Evolutionary conservation across 805 yeast genomes (phyloP), one percentile per base, ranked within the genome.

Genomic region (Saccharomycopsis microspora): DNA sequence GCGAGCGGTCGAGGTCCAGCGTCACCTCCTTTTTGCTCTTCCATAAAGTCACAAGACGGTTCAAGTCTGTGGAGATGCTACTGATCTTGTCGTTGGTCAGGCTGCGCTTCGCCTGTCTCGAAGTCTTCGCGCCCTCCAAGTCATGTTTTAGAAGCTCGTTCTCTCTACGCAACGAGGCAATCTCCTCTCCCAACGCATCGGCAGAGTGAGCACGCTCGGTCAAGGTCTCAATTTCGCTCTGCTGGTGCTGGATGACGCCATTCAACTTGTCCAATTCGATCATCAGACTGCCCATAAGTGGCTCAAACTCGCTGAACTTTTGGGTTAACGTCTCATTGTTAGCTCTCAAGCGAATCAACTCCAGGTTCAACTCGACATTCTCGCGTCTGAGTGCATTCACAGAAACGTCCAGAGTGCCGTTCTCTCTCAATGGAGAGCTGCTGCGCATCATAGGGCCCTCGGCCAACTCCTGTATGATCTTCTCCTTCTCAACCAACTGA

Each of bases 211-310:
- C 61, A 51, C 71, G 69, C 3, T 52, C 45, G 11, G 69, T 58
- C 54, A 76, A 66, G 10, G 60, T 58, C 2, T 62, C 64, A 40
- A 80, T 69, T 53, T 68, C 63, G 3, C 60, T 63, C 46, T 74
- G 74, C 60, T 78, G 88, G 5, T 63, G 61, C 54, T 74, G 70
- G 32, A 83, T 70, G 29, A 82, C 58, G 19, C 66, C 63, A 56
- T 81, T 82, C 58, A 83, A 61, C 27, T 69, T 69, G 8, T 69
- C 64, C 34, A 80, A 64, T 47, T 78, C 77, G 6, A 72, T 60
- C 47, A 80, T 66, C 56, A 77, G 77, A 39, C 72, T 68, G 11
- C 65, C 65, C 64, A 80, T 69, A 43, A 78, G 64, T 3, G 78
- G 71, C 55, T 79, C 77, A 46, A 78, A 67, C 32, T 72, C 71